Evolutionary conservation across 495 filamentous ascomycete species (phyloP).

Genomic region (Penicillium simplicissimum): DNA sequence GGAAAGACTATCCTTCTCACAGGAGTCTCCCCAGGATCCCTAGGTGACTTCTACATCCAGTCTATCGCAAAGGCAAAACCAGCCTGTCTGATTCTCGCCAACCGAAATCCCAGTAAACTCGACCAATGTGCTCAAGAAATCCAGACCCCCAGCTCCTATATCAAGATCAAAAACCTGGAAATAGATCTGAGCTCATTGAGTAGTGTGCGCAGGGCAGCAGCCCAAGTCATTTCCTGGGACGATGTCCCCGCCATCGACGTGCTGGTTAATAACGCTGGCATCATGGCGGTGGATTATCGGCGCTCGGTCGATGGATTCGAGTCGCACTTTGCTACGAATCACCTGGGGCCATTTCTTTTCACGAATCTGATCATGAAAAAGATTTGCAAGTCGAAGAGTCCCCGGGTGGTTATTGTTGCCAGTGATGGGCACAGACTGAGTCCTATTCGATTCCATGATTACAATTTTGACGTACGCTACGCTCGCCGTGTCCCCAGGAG

Average conservation of each 20-base stretch:
- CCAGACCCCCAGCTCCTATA: conserved; percentile 28
- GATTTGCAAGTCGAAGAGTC: conserved; percentile 28
- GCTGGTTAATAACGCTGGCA: conserved; percentile 70
- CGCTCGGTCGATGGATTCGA: conserved; percentile 47
- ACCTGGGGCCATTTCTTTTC: conserved; percentile 60
- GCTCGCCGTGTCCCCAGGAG: not conserved
- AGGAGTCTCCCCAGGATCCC: conserved; percentile 46
- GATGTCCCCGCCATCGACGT: conserved; percentile 61
- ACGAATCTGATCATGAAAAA: conserved; percentile 57
- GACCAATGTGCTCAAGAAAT: conserved; percentile 39
- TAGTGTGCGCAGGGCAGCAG: conserved; percentile 50
- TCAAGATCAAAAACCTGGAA: conserved; percentile 33
- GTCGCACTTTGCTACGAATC: conserved; percentile 55
- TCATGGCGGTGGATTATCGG: conserved; percentile 54
- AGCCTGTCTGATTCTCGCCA: conserved; percentile 54
- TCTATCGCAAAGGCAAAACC: conserved; percentile 53
- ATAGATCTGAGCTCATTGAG: conserved; percentile 44
- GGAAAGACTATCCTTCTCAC: conserved; percentile 45
- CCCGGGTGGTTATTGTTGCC: conserved; percentile 32
- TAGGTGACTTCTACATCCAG: conserved; percentile 49
- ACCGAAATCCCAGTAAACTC: conserved; percentile 45
- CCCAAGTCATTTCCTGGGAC: conserved; percentile 42
- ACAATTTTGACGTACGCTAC: conserved; percentile 48
- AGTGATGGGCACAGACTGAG: conserved; percentile 42
- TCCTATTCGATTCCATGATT: conserved; percentile 53